Evolutionary conservation across 495 filamentous ascomycete genomes (phyloP).

Genomic region (Amorphotheca resinae): DNA sequence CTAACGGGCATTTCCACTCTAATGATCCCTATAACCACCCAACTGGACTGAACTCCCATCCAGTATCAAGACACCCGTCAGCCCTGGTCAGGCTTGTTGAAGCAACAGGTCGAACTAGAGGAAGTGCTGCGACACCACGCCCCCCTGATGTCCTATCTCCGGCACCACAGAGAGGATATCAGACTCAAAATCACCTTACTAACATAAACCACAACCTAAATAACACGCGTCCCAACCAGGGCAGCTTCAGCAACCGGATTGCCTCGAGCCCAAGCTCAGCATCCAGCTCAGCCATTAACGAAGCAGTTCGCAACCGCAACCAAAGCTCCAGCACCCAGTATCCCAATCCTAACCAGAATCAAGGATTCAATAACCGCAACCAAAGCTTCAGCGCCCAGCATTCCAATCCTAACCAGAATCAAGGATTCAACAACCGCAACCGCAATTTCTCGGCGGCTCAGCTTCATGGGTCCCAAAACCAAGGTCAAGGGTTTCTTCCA

Average conservation of each 20-base stretch:
- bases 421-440: neutral
- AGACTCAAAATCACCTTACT: neutral
- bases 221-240: neutral
- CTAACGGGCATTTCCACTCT: too few relatives aligned
- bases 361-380: neutral
- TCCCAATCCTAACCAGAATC: neutral
- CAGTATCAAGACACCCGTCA: constrained; percentile 8
- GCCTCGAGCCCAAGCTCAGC: too few relatives aligned
- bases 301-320: too few relatives aligned
- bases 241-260: neutral
- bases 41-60: too few relatives aligned
- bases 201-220: constrained; percentile 6
- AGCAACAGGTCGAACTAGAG: constrained; percentile 6
- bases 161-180: constrained; percentile 1
- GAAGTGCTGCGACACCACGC: constrained; percentile 11
- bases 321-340: neutral
- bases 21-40: too few relatives aligned
- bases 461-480: too few relatives aligned
- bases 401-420: neutral
- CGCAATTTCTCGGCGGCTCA: too few relatives aligned
- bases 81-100: constrained; percentile 2
- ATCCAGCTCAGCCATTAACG: too few relatives aligned
- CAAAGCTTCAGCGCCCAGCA: neutral
- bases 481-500: too few relatives aligned
- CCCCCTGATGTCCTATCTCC: constrained; percentile 6